Evolutionary conservation across 768 basidiomycete species (phyloP), one percentile per base, ranked within the genome.

Genomic region (Stropharia rugosoannulata): DNA sequence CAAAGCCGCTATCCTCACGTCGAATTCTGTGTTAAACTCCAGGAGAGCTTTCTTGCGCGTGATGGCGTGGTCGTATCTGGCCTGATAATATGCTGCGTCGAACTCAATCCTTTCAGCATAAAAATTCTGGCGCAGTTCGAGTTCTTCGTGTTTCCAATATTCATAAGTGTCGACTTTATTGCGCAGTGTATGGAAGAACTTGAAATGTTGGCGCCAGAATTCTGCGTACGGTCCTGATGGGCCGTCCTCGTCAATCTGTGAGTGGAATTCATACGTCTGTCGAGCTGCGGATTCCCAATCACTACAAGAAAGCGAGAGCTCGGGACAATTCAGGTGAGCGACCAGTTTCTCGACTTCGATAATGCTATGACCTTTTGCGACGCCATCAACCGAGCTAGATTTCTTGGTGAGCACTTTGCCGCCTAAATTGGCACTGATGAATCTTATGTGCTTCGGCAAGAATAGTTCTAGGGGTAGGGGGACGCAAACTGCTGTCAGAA

Each of bases 271-370:
- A 18, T 36, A 55, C 37, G 48, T 45, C 9, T 63, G 54, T 0
- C 27, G 5, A 0, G 61, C 50, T 1, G 59, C 63, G 11, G 62
- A 52, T 1, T 39, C 18, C 49, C 58, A 64, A 37, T 64, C 4
- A 12, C 1, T 39, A 11, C 22, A 36, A 5, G 2, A 11, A 5
- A 51, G 25, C 4, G 45, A 46, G 3, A 46, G 45, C 12, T 46
- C 45, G 5, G 29, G 5, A 4, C 29, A 32, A 7, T 32, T 32
- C 5, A 32, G 5, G 2, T 32, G 29, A 1, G 1, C 9, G 1
- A 10, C 29, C 29, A 32, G 6, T 32, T 32, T 32, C 1, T 32
- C 9, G 7, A 32, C 9, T 6, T 32, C 29, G 9, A 32, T 6
- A 4, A 32, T 32, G 7, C 6, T 7, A 4, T 7, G 7, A 4